Evolutionary conservation across 2,329 filamentous ascomycete species (phyloP), one percentile per base, ranked within the genome.

Genomic region (Metarhizium album): DNA sequence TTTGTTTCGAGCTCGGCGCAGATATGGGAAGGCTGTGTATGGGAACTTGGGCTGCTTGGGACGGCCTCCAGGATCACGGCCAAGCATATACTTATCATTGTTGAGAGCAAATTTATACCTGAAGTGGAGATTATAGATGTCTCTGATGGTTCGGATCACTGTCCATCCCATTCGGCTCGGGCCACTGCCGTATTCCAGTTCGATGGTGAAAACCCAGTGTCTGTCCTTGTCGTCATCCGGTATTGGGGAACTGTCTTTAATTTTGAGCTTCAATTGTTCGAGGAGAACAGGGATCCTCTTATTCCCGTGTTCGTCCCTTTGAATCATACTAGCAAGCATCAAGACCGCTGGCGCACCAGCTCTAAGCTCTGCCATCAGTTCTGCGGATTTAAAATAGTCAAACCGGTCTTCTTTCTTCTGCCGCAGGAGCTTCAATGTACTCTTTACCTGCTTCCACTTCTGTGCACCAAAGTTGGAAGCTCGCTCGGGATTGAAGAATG

Each of bases 151-250:
- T 49, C 93, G 80, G 60, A 89, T 83, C 52, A 98, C 87, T 18
- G 87, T 84, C 93, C 93, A 98, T 63, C 87, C 88, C 94, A 98
- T 97, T 52, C 93, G 80, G 50, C 91, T 96, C 51, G 93, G 81
- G 0, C 93, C 94, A 63, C 87, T 97, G 14, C 93, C 93, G 64
- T 98, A 98, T 64, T 98, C 93, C 16, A 98, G 74, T 59, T 95
- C 89, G 51, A 98, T 90, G 43, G 84, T 85, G 66, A 97, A 95
- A 8, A 93, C 78, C 61, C 87, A 83, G 67, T 97, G 93, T 29
- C 90, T 72, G 55, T 82, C 76, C 57, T 72, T 77, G 52, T 78
- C 75, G 49, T 77, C 76, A 51, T 79, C 82, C 42, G 86, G 82
- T 53, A 83, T 79, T 11, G 82, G 81, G 11, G 75, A 73, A 60